Conservation (phyloP, 179 eudicot genomes). For the Actinidia arguta region DNA sequence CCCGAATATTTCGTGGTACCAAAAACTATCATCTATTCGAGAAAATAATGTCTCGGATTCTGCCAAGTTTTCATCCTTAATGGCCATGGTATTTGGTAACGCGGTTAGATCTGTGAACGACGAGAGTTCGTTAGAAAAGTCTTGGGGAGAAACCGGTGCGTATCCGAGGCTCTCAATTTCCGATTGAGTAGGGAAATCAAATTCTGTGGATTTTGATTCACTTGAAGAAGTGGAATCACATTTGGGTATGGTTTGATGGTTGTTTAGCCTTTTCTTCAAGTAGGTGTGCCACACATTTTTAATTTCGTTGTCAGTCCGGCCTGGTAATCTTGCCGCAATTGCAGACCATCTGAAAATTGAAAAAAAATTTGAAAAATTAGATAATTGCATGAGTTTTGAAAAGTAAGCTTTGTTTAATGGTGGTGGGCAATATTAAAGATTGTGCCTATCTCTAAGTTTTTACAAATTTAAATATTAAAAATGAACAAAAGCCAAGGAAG, state of each 20-base stretch:
- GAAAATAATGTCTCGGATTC: constrained; percentile 20
- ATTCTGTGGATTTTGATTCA: no score
- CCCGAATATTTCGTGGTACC: constrained; percentile 23
- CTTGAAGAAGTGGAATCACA: no score
- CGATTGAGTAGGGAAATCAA: background rate
- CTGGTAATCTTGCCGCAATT: no score
- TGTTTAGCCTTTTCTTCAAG: constrained; percentile 43
- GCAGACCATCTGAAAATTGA: no score
- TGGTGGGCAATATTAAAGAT: constrained; percentile 14
- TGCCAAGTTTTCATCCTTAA: constrained; percentile 29
- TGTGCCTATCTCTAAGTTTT: constrained; percentile 20
- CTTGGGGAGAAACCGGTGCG: constrained; percentile 5
- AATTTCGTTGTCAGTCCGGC: no score
- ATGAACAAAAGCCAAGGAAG: no score
- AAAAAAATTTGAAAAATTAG: background rate
- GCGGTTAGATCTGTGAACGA: constrained; percentile 25
- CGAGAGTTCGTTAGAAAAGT: constrained; percentile 34
- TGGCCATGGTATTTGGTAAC: background rate
- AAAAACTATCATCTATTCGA: constrained; percentile 35
- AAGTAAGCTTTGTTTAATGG: background rate
- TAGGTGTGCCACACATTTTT: constrained; percentile 58
- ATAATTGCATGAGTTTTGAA: constrained; percentile 14
- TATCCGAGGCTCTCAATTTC: background rate
- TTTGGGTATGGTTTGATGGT: constrained; percentile 4
- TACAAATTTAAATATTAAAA: no score